Conservation (phyloP, 345 rosid genomes). For the Murraya paniculata region DNA sequence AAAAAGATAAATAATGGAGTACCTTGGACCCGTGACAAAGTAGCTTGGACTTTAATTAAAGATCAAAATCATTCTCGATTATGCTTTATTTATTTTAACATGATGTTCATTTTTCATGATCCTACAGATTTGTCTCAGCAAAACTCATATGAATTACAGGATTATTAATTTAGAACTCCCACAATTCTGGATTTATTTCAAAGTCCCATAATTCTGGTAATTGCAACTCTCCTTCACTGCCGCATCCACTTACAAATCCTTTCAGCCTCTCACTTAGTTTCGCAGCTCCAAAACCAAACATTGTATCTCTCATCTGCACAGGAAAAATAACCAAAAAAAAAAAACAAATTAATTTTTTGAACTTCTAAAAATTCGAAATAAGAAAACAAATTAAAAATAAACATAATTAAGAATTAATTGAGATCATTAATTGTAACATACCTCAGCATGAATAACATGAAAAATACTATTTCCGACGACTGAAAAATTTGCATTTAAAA, state of each 20-base stretch:
- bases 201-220: constrained; percentile 17
- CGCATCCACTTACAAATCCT: constrained; percentile 31
- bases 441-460: constrained; percentile 45
- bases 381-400: not conserved
- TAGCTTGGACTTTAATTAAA: too few relatives aligned
- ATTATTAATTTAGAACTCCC: constrained; percentile 11
- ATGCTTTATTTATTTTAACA: too few relatives aligned
- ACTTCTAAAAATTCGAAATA: too few relatives aligned
- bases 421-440: constrained; percentile 1
- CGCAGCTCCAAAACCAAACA: constrained; percentile 27
- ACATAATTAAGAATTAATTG: not conserved
- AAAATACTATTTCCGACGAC: constrained; percentile 22
- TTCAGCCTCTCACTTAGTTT: constrained; percentile 38
- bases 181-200: constrained; percentile 8
- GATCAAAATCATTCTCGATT: too few relatives aligned
- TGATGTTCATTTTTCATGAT: too few relatives aligned
- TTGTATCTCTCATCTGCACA: constrained; percentile 31
- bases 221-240: not conserved
- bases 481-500: constrained; percentile 37
- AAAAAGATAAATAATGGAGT: too few relatives aligned
- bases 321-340: not conserved
- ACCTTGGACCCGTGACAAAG: too few relatives aligned
- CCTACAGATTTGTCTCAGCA: not conserved
- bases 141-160: not conserved
- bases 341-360: not conserved